Evolutionary conservation across 768 basidiomycete species (phyloP).

Genomic region (Pisolithus sp.): DNA sequence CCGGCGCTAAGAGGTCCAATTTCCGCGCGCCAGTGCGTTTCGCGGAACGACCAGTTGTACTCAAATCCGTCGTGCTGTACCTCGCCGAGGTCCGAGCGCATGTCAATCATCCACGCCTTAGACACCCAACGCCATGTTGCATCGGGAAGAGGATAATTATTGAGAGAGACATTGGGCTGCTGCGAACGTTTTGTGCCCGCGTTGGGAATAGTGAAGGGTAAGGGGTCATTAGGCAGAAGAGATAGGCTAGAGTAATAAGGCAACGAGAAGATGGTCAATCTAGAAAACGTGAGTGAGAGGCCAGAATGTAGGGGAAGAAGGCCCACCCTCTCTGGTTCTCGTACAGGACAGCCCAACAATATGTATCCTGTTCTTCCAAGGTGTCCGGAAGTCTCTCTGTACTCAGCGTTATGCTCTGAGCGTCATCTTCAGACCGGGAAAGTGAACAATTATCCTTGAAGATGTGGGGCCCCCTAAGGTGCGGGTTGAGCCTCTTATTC

Average conservation of each 20-base stretch:
- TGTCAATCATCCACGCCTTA: slow-evolving; percentile 80
- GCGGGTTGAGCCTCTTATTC: slow-evolving; percentile 5
- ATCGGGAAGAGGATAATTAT: slow-evolving; percentile 68
- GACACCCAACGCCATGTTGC: slow-evolving; percentile 81
- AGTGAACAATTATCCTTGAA: not conserved
- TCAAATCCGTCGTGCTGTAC: slow-evolving; percentile 82
- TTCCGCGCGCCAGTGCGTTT: slow-evolving; percentile 57
- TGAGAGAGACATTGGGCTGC: slow-evolving; percentile 52
- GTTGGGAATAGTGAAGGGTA: slow-evolving; percentile 61
- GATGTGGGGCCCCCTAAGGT: not conserved
- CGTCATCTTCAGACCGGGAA: slow-evolving; percentile 3
- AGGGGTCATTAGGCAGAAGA: slow-evolving; percentile 66
- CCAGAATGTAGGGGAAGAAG: not conserved
- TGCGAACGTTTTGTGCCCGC: slow-evolving; percentile 32
- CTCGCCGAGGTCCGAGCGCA: slow-evolving; percentile 68
- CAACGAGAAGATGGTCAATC: slow-evolving; percentile 61
- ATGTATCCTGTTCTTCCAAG: slow-evolving; percentile 42
- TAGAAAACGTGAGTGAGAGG: slow-evolving; percentile 24
- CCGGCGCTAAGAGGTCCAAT: slow-evolving; percentile 56
- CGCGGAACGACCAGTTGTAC: slow-evolving; percentile 75
- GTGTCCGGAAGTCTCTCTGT: slow-evolving; percentile 14
- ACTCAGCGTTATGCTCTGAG: slow-evolving; percentile 29
- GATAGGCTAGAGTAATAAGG: slow-evolving; percentile 66
- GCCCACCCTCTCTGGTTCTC: slow-evolving; percentile 80
- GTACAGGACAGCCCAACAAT: slow-evolving; percentile 73